Percentiles rank a stretch among this genome's conserved stretches.
These are phyloP conservation scores for Rhexocercosporidium sp. DNA, from an alignment of 2,329 filamentous ascomycete genomes.

Conservation along the genomic window DNA sequence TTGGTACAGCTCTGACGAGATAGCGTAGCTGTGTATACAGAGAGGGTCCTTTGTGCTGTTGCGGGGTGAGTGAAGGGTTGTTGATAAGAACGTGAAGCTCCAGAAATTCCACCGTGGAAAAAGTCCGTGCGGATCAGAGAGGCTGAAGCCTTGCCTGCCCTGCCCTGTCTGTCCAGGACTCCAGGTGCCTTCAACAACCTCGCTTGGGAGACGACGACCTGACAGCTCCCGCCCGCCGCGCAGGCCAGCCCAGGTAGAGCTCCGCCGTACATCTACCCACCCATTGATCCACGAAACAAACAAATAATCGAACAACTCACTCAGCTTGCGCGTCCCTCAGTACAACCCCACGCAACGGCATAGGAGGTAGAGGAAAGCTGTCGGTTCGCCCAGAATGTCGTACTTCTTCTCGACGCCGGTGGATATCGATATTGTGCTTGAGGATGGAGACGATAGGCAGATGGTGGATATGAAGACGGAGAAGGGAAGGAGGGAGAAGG, in stretches of 20 bases:
- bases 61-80: constrained; percentile 7
- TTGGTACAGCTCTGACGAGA: constrained; percentile 12
- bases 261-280: constrained; percentile 14
- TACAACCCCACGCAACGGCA: constrained; percentile 9
- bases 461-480: constrained; percentile 98
- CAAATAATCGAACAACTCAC: background rate
- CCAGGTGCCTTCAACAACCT: background rate
- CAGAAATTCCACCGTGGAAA: constrained; percentile 4
- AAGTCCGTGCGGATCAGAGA: constrained; percentile 16
- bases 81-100: constrained; percentile 3
- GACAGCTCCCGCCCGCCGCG: constrained; percentile 17
- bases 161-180: too few relatives aligned
- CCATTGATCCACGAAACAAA: too few relatives aligned
- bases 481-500: constrained; percentile 96
- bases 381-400: constrained; percentile 66
- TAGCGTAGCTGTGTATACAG: too few relatives aligned
- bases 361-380: background rate
- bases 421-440: constrained; percentile 98
- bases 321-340: constrained; percentile 21
- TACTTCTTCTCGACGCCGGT: constrained; percentile 98
- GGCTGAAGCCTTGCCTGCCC: constrained; percentile 19
- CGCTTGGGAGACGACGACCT: background rate
- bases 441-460: constrained; percentile 90
- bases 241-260: constrained; percentile 11
- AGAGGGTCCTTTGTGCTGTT: constrained; percentile 10